A percentile compares a stretch with the other conserved stretches of the same genome.
These are phyloP conservation scores for Kregervanrija delftensis DNA, from an alignment of 805 yeast species.

Conservation along the genomic window DNA sequence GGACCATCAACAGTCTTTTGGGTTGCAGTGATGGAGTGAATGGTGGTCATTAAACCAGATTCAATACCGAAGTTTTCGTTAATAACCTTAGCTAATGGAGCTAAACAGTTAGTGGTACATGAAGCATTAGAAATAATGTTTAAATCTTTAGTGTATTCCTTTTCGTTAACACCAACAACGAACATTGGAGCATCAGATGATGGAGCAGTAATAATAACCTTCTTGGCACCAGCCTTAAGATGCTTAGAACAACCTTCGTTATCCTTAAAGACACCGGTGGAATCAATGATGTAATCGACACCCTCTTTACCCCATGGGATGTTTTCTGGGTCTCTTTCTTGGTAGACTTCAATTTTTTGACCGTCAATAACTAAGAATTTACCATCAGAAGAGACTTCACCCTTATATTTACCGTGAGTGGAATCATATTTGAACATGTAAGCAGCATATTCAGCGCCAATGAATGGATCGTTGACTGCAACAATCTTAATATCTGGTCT, in stretches of 20 bases:
- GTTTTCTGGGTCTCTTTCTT: constrained; percentile 77
- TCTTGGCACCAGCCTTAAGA: constrained; percentile 87
- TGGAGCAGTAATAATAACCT: constrained; percentile 92
- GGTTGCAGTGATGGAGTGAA: constrained; percentile 93
- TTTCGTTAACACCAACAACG: constrained; percentile 85
- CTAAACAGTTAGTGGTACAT: constrained; percentile 93
- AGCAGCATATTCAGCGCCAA: constrained; percentile 84
- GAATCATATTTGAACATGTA: constrained; percentile 95
- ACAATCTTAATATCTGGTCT: constrained; percentile 75
- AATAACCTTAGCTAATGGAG: constrained; percentile 87
- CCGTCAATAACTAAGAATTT: constrained; percentile 63
- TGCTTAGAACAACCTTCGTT: constrained; percentile 77
- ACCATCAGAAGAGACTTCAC: constrained; percentile 57
- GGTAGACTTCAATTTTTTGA: constrained; percentile 56
- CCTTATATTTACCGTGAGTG: constrained; percentile 81
- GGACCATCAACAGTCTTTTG: constrained; percentile 97
- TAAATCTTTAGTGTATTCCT: constrained; percentile 68
- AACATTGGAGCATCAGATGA: constrained; percentile 93
- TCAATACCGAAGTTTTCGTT: constrained; percentile 82
- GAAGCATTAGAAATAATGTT: constrained; percentile 86
- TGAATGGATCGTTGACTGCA: constrained; percentile 90
- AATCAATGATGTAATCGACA: constrained; percentile 84
- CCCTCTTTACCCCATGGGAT: constrained; percentile 85
- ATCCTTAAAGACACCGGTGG: constrained; percentile 92
- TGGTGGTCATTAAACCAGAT: constrained; percentile 94